Base-by-base conservation (phyloP, 1,284 basidiomycete genomes). In the Sanghuangporus baumii region DNA sequence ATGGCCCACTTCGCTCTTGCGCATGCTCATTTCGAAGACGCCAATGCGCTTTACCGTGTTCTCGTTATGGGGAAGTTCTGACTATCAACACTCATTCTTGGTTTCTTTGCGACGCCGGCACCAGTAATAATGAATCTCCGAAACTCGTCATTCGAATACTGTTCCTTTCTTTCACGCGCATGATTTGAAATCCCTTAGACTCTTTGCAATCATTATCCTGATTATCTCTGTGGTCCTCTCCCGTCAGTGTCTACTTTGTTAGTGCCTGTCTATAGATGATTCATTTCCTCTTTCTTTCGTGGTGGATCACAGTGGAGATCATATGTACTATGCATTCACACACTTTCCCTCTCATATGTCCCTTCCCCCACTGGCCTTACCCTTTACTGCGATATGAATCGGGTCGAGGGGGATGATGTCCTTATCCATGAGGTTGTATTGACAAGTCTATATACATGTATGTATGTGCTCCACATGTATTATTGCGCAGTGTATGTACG, bases 1-100 rank as follows among this genome's bases (percentile, higher is more conserved):
- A 89, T 91, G 79, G 78, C 79, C 12, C 85, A 89, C 70, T 91
- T 91, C 68, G 82, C 84, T 46, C 77, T 91, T 54, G 80, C 82
- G 51, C 79, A 88, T 69, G 79, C 89, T 4, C 79, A 85, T 3
- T 85, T 88, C 66, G 87, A 89, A 70, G 89, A 91, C 66, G 89
- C 89, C 11, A 88, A 87, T 67, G 72, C 76, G 62, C 78, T 91
- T 50, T 91, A 90, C 70, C 81, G 87, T 31, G 69, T 80, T 48
- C 76, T 90, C 66, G 85, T 76, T 40, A 67, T 71, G 55, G 73
- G 73, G 58, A 73, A 72, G 63, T 75, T 77, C 67, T 80, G 69
- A 57, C 23, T 26, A 23, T 12, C 41, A 14, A 36, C 26, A 23
- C 31, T 46, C 38, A 37, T 58, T 47, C 34, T 58, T 37, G 34